Conservation (phyloP, 345 rosid genomes). For the Eucalyptus guilfoylei region DNA sequence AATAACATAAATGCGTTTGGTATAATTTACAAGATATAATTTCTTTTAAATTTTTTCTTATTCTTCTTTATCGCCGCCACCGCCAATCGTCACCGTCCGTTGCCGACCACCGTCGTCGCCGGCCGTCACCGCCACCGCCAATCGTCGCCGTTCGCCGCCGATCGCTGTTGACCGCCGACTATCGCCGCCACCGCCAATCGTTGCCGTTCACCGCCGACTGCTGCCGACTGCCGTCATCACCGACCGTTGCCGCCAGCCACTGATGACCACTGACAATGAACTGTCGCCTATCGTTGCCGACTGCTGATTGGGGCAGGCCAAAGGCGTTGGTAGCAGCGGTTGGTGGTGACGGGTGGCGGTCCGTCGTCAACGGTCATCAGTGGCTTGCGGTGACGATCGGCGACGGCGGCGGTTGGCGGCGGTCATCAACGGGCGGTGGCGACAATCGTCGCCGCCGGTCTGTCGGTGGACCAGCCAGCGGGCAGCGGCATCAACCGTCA, state of each 20-base stretch:
- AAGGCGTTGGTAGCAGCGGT: accelerated
- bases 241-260: accelerated
- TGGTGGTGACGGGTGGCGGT: too few species aligned
- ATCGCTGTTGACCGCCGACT: accelerated
- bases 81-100: accelerated
- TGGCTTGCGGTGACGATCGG: too few species aligned
- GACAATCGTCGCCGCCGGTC: accelerated
- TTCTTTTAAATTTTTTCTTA: too few species aligned
- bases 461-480: accelerated
- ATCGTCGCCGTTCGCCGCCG: accelerated
- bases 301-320: accelerated
- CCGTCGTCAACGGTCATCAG: accelerated
- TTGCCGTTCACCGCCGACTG: accelerated
- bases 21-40: too few species aligned
- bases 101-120: accelerated
- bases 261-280: accelerated
- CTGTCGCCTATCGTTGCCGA: accelerated
- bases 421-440: accelerated
- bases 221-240: too few species aligned
- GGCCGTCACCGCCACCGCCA: accelerated
- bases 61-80: accelerated
- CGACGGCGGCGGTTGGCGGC: accelerated
- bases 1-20: too few species aligned
- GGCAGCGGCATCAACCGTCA: accelerated
- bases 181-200: too few species aligned